phyloP scores from a whole-genome alignment of 139 green algal species.

The Closterium sp. region DNA sequence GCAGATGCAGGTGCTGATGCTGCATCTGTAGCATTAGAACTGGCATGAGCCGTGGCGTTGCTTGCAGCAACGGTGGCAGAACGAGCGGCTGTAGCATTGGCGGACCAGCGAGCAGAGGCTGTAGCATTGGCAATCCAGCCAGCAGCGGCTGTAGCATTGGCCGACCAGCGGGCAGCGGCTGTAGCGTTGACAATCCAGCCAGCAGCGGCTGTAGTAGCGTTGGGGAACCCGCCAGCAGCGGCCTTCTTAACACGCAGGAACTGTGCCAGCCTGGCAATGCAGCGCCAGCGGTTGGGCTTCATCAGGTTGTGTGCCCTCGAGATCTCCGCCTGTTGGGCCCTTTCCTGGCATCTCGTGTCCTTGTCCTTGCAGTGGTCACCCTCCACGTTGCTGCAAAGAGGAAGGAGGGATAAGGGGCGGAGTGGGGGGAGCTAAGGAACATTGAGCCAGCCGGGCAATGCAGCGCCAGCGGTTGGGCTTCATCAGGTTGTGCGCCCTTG shows the following conservation, averaged over 20 bases:
- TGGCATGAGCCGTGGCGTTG: no score
- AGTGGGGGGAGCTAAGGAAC: no score
- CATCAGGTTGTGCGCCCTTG: no score
- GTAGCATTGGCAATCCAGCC: no score
- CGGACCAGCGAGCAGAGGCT: no score
- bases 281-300: background rate
- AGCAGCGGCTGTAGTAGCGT: background rate
- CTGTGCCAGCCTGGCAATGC: background rate
- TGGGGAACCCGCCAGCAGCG: background rate
- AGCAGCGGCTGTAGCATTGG: background rate
- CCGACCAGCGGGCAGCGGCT: background rate
- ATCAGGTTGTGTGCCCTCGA: background rate
- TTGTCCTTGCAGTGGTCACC: background rate
- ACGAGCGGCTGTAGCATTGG: no score
- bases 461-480: no score
- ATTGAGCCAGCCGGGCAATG: no score
- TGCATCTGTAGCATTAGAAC: background rate
- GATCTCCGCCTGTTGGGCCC: background rate
- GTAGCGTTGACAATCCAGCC: background rate
- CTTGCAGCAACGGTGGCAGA: no score
- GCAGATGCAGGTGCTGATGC: background rate
- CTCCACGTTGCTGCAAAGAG: background rate
- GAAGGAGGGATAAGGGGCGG: no score
- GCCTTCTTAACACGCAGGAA: background rate
- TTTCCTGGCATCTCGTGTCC: background rate